Evolutionary conservation across 768 basidiomycete species (phyloP), one percentile per base, ranked within the genome.

Genomic region (Omphalotus guepiniiformis): DNA sequence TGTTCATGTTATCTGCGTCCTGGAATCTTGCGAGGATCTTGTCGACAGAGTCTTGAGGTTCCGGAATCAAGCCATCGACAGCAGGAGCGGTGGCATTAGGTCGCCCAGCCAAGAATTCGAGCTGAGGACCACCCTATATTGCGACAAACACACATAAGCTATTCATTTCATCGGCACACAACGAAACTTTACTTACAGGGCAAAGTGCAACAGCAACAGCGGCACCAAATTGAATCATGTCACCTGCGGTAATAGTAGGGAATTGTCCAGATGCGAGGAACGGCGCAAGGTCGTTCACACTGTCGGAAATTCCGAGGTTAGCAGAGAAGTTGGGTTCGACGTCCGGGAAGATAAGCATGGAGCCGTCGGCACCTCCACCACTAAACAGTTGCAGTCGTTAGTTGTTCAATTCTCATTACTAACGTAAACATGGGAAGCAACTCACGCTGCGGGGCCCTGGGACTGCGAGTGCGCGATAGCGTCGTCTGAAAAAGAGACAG

Each of bases 71-170:
- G n/a, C 40, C 38, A 35, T 63, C 58, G 4, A 60, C 56, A 7
- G 69, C 61, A 3, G 67, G 46, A 23, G 41, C 45, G 2, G 58
- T 59, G 22, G 53, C 48, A 35, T 63, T 58, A 11, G 55, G 49
- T 23, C 71, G 65, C 15, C 71, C 71, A 37, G 67, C 55, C 23
- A 71, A 57, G 56, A 71, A 71, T 44, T 60, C 56, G 2, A 71
- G 55, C 1, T 53, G 61, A 26, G 71, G 71, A 40, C 65, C 68
- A 47, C 70, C 45, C 34, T 47, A 23, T 4, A 22, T 30, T 7
- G 16, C 8, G 4, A 47, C 6, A 6, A 23, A 27, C 16, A 26
- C 7, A 42, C 21, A 16, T 16, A 3, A 25, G 23, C 11, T 13
- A 30, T 32, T 28, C 40, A 30, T 12, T n/a, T 2, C 6, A 53